Conservation (phyloP, 2,329 filamentous ascomycete genomes). For the Leptographium radiaticola region DNA sequence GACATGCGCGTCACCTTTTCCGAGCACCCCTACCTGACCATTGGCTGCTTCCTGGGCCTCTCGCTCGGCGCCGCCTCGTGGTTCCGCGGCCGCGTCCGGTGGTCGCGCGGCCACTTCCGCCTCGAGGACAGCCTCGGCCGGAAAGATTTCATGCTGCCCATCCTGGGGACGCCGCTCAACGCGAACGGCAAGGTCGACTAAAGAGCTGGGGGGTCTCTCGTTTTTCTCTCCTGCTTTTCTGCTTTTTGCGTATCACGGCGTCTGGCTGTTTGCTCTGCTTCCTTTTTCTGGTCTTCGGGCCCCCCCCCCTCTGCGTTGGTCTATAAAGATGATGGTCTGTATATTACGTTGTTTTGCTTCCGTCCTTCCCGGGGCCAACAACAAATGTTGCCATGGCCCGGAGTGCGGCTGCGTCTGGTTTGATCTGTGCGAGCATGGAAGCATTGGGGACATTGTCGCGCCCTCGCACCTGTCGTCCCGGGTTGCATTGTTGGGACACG, state of each 20-base stretch:
- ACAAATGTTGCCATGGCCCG: neutral
- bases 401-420: neutral
- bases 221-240: neutral
- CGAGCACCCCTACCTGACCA: conserved; percentile 45
- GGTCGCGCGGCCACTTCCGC: conserved; percentile 47
- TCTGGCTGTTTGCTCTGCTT: neutral
- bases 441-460: no score
- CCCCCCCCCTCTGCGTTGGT: neutral
- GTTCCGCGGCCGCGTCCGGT: conserved; percentile 40
- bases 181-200: conserved; percentile 38
- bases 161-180: conserved; percentile 34
- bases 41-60: conserved; percentile 45
- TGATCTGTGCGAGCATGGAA: neutral
- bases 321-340: neutral
- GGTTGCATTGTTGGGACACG: no score
- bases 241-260: neutral
- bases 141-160: conserved; percentile 48
- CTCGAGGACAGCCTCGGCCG: conserved; percentile 41
- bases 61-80: conserved; percentile 38
- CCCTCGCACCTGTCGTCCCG: no score
- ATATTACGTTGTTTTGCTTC: neutral
- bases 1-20: conserved; percentile 45
- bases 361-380: neutral
- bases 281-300: neutral
- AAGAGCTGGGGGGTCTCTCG: neutral